Evolutionary conservation across 805 yeast genomes (phyloP).

Genomic region (Schwanniomyces pseudopolymorphus): DNA sequence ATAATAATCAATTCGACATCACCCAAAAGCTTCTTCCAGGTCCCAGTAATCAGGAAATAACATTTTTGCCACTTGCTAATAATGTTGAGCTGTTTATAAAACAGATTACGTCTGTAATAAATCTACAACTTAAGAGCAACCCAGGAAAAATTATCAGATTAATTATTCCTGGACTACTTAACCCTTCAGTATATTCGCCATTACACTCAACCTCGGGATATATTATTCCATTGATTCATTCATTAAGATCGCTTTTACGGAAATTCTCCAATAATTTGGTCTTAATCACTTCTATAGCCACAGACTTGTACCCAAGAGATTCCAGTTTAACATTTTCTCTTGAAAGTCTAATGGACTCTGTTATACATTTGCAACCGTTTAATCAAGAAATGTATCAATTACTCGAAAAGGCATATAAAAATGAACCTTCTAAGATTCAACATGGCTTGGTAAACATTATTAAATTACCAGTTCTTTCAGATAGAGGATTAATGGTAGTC

Average conservation of each 20-base stretch:
- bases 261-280: constrained; percentile 46
- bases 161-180: constrained; percentile 72
- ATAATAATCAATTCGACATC: constrained; percentile 70
- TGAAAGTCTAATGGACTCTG: constrained; percentile 65
- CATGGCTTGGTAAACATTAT: constrained; percentile 83
- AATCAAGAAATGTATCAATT: constrained; percentile 67
- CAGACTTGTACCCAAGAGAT: constrained; percentile 64
- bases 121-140: constrained; percentile 35
- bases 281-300: constrained; percentile 55
- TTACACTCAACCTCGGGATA: constrained; percentile 42
- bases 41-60: constrained; percentile 60
- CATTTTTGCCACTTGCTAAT: constrained; percentile 46
- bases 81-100: constrained; percentile 22
- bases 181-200: constrained; percentile 73
- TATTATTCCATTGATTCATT: constrained; percentile 60
- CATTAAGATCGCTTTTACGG: constrained; percentile 54
- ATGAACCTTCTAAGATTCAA: constrained; percentile 71
- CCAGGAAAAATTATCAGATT: constrained; percentile 57
- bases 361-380: constrained; percentile 78
- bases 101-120: constrained; percentile 44
- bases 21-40: constrained; percentile 70
- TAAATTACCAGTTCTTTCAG: constrained; percentile 71
- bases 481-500: constrained; percentile 76
- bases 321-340: constrained; percentile 44
- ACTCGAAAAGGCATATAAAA: constrained; percentile 67